Evolutionary conservation across 805 yeast genomes (phyloP).

Genomic region (Dipodascopsis uninucleata): DNA sequence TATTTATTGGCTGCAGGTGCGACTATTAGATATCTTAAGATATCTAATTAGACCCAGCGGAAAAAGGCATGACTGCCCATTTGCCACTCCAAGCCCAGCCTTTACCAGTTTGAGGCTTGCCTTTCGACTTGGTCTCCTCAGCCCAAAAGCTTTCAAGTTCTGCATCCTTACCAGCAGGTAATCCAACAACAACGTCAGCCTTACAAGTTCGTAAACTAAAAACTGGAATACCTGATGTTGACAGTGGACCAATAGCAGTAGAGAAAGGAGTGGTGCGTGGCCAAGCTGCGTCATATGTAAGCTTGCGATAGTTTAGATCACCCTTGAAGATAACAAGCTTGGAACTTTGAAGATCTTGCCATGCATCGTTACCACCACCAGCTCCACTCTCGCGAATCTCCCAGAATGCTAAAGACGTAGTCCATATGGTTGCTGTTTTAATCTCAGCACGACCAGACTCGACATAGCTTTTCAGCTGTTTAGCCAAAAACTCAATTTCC

Average conservation of each 20-base stretch:
- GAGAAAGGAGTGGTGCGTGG: conserved; percentile 70
- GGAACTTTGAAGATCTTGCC: conserved; percentile 51
- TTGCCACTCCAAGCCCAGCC: conserved; percentile 84
- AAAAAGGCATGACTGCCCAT: conserved; percentile 83
- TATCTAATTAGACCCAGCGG: too few species aligned
- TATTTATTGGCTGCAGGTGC: too few species aligned
- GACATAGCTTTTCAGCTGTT: conserved; percentile 45
- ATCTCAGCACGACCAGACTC: conserved; percentile 48
- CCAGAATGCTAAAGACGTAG: conserved; percentile 74
- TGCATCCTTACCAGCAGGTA: conserved; percentile 68
- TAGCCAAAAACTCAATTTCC: conserved; percentile 49
- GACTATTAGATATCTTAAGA: too few species aligned
- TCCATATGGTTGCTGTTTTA: conserved; percentile 79
- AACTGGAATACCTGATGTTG: conserved; percentile 57
- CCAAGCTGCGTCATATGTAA: conserved; percentile 86
- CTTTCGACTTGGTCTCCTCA: conserved; percentile 55
- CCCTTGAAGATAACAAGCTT: conserved; percentile 86
- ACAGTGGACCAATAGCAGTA: conserved; percentile 66
- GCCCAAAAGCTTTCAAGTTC: conserved; percentile 59
- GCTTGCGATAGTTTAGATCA: conserved; percentile 90
- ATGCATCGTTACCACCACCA: conserved; percentile 57
- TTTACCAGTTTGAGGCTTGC: conserved; percentile 17
- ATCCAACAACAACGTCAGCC: conserved; percentile 92
- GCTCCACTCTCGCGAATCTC: conserved; percentile 51
- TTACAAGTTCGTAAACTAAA: conserved; percentile 87